Percentiles rank a stretch among this genome's conserved stretches.
Evolutionary conservation across 108 stramenopile genomes (phyloP).

Genomic region (Cyclotella distinguenda): DNA sequence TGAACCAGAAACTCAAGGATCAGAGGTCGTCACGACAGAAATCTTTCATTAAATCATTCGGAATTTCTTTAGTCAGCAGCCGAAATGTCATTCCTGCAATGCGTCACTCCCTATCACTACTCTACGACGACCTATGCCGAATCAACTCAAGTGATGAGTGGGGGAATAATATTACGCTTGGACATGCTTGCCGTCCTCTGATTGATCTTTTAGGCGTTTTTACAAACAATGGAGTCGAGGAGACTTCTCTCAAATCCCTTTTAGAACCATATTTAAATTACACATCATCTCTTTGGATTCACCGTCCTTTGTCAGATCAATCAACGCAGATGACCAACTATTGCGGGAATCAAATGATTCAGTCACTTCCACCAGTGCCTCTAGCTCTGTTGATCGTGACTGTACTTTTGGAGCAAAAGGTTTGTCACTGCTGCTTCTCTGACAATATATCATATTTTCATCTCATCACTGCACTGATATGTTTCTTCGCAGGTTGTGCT

Average conservation of each 20-base stretch:
- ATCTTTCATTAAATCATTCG: constrained; percentile 47
- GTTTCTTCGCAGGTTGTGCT: constrained; percentile 54
- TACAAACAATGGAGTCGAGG: constrained; percentile 54
- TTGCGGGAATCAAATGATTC: constrained; percentile 57
- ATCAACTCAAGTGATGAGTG: constrained; percentile 7
- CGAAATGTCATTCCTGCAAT: constrained; percentile 65
- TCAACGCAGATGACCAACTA: constrained; percentile 38
- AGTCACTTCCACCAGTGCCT: constrained; percentile 74
- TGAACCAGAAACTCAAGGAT: constrained; percentile 50
- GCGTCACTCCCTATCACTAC: constrained; percentile 63
- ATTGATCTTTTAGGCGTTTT: constrained; percentile 69
- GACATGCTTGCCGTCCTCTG: constrained; percentile 49
- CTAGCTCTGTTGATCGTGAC: constrained; percentile 74
- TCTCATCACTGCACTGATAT: too few species aligned
- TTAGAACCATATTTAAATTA: constrained; percentile 57
- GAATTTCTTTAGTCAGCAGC: constrained; percentile 68
- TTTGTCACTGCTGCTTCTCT: neutral
- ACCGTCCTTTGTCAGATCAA: constrained; percentile 58
- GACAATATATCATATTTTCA: too few species aligned
- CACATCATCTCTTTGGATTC: constrained; percentile 57
- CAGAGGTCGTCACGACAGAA: constrained; percentile 8
- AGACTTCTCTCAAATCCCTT: constrained; percentile 43
- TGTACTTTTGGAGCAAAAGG: constrained; percentile 80
- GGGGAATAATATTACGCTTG: constrained; percentile 1
- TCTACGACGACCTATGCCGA: constrained; percentile 50